Conservation (phyloP, 2,329 filamentous ascomycete species). For the Monilinia fructigena region DNA sequence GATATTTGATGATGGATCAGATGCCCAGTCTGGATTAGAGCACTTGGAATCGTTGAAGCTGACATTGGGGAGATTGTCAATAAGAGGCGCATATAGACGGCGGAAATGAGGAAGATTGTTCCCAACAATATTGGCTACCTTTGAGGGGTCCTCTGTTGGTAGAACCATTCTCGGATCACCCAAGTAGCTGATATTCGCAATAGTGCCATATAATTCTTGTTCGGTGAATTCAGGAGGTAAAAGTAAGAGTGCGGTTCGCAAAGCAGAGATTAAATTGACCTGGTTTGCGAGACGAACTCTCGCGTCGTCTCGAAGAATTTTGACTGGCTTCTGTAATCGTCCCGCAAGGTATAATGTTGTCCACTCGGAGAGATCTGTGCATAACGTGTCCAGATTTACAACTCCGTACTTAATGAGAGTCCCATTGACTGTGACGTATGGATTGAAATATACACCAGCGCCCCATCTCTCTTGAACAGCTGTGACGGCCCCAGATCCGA, state of each 20-base stretch:
- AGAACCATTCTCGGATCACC: constrained; percentile 95
- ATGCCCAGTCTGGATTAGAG: constrained; percentile 59
- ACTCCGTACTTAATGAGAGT: constrained; percentile 98
- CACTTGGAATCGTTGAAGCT: constrained; percentile 67
- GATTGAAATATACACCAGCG: constrained; percentile 96
- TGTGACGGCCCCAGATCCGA: constrained; percentile 84
- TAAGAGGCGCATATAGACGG: constrained; percentile 82
- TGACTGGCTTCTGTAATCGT: constrained; percentile 93
- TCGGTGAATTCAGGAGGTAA: constrained; percentile 84
- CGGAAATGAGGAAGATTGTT: constrained; percentile 92
- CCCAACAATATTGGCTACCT: constrained; percentile 90
- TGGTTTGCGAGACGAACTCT: constrained; percentile 92
- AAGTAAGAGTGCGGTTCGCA: constrained; percentile 84
- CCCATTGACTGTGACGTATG: constrained; percentile 90
- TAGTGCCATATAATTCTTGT: constrained; percentile 82
- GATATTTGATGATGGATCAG: constrained; percentile 62
- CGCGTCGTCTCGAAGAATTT: constrained; percentile 92
- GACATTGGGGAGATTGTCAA: constrained; percentile 87
- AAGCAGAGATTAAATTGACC: constrained; percentile 87
- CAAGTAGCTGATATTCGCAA: constrained; percentile 88
- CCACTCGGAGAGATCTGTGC: constrained; percentile 84
- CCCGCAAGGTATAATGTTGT: constrained; percentile 95
- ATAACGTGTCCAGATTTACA: constrained; percentile 87
- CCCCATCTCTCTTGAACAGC: constrained; percentile 84
- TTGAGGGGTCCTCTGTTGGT: constrained; percentile 84